Evolutionary conservation across 805 yeast genomes (phyloP), one percentile per base, ranked within the genome.

Genomic region (Hanseniaspora osmophila): DNA sequence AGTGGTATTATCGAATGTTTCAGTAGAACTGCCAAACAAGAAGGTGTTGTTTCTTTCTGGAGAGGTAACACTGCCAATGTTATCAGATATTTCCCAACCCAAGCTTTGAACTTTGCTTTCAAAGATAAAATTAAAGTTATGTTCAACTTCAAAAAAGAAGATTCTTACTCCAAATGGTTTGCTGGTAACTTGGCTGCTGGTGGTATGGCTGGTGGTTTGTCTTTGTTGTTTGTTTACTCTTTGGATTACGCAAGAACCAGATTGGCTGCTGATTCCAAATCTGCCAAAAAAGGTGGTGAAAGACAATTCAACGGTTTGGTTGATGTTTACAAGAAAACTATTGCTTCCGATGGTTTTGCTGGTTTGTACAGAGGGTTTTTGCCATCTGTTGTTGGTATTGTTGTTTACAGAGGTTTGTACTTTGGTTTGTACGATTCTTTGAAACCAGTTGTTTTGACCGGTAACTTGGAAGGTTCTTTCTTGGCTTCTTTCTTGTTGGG

Each of bases 1-100:
- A 78, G 71, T 57, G 96, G 96, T 84, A 88, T 87, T 55, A 71
- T 60, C 53, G 96, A 87, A 66, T 85, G 95, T 75, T 87, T 88
- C 94, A 78, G 67, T 63, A 84, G 96, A 78, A 88, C 96, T 59
- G 82, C 88, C 55, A 82, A 84, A 59, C 85, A 82, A 59, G 96
- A 87, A 76, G 96, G 96, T 80, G 63, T 84, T 54, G 75, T 71
- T 57, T 73, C 96, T 54, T 86, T 87, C 90, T 87, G 96, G 96
- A 83, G 96, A 83, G 96, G 96, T 79, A 87, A 87, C 88, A 88
- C 96, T 56, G 96, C 96, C 64, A 87, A 87, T 74, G 96, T 87
- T 68, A 81, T 87, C 75, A 84, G 96, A 78, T 87, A 88, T 80
- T 87, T 87, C 94, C 96, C 96, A 71, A 88, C 96, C 69, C 96